phyloP scores from a whole-genome alignment of 371 early-diverging fungal genomes.

The Rhizopus microsporus region DNA sequence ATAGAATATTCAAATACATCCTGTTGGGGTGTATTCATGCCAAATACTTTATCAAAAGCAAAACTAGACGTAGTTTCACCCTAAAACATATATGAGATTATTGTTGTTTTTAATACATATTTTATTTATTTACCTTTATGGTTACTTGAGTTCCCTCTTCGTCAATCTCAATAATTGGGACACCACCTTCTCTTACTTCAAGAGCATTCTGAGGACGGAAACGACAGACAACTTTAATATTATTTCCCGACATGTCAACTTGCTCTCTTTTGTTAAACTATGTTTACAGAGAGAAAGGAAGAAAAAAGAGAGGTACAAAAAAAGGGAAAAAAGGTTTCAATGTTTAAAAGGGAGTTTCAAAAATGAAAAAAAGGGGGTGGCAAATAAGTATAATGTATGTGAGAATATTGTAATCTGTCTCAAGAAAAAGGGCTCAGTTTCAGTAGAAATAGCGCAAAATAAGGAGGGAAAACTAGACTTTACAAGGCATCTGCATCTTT shows the following conservation, averaged over 20 bases:
- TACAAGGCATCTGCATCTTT: too few species aligned
- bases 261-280: background rate
- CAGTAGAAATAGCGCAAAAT: too few species aligned
- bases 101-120: slow-evolving; percentile 40
- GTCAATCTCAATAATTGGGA: slow-evolving; percentile 78
- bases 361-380: background rate
- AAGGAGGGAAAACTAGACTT: too few species aligned
- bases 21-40: slow-evolving; percentile 77
- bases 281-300: background rate
- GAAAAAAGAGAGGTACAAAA: background rate
- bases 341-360: slow-evolving; percentile 5
- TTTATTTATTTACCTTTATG: slow-evolving; percentile 66
- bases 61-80: slow-evolving; percentile 82
- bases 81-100: slow-evolving; percentile 52
- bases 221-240: slow-evolving; percentile 96
- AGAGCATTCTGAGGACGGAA: slow-evolving; percentile 94
- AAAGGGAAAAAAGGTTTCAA: background rate
- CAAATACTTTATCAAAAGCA: slow-evolving; percentile 91
- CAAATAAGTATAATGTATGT: too few species aligned
- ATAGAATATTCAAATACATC: slow-evolving; percentile 90
- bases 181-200: slow-evolving; percentile 90
- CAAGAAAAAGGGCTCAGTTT: too few species aligned
- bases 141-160: slow-evolving; percentile 80
- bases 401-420: too few species aligned
- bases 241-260: slow-evolving; percentile 62